A percentile compares a stretch with the other conserved stretches of the same genome.
Conservation (phyloP, 2,329 filamentous ascomycete species). For the Fonsecaea monophora region DNA sequence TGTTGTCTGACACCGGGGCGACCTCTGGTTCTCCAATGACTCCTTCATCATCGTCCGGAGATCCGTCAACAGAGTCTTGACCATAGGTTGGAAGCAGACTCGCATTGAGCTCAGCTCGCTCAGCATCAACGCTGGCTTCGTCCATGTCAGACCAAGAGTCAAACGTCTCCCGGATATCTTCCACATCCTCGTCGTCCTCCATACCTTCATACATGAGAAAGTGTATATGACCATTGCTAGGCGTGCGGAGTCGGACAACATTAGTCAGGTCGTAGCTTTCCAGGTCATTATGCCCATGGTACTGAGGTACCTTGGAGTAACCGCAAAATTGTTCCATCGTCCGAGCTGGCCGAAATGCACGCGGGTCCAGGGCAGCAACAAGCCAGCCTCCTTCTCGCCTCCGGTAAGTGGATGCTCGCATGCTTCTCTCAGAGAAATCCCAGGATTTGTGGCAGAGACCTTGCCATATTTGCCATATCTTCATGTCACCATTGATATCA, state of each 20-base stretch:
- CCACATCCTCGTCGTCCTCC: conserved; percentile 31
- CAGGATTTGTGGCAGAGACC: conserved; percentile 43
- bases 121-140: conserved; percentile 7
- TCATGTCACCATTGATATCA: conserved; percentile 60
- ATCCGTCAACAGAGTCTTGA: background rate
- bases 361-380: conserved; percentile 55
- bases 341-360: conserved; percentile 47
- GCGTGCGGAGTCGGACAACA: conserved; percentile 36
- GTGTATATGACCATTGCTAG: conserved; percentile 37
- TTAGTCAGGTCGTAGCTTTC: conserved; percentile 39
- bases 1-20: background rate
- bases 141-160: conserved; percentile 33
- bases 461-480: conserved; percentile 59
- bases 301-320: conserved; percentile 34
- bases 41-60: background rate
- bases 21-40: background rate
- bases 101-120: background rate
- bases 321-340: conserved; percentile 51
- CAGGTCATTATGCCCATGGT: conserved; percentile 30
- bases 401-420: conserved; percentile 20
- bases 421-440: conserved; percentile 35
- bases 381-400: conserved; percentile 51
- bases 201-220: conserved; percentile 22
- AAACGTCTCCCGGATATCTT: conserved; percentile 30
- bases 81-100: background rate